These are phyloP conservation scores for Sarocladium brachiariae DNA, from an alignment of 2,329 filamentous ascomycete genomes.

Conservation along the genomic window DNA sequence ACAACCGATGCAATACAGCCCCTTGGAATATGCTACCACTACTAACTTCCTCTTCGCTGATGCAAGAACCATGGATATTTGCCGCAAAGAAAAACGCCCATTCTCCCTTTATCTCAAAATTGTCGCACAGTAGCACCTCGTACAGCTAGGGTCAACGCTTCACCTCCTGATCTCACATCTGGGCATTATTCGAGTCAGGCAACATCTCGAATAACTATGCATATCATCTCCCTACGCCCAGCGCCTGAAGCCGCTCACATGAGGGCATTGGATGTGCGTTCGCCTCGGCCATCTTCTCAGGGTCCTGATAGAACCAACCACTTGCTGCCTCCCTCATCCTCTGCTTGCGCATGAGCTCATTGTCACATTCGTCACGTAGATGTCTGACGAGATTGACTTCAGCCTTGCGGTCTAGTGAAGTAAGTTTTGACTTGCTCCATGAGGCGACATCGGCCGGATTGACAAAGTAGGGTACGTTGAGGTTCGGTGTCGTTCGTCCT, in stretches of 20 bases:
- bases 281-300: conserved; percentile 70
- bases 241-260: conserved; percentile 39
- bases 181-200: not conserved
- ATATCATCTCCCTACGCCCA: conserved; percentile 2
- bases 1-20: not conserved
- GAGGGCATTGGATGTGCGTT: conserved; percentile 42
- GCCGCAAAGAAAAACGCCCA: conserved; percentile 4
- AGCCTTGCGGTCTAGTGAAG: conserved; percentile 68
- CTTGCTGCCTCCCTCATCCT: conserved; percentile 69
- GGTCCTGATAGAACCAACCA: conserved; percentile 81
- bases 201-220: not conserved
- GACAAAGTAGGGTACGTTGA: conserved; percentile 78
- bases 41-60: conserved; percentile 2
- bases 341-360: conserved; percentile 59
- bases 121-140: not conserved
- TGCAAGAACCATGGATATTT: conserved; percentile 9
- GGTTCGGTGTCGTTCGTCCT: conserved; percentile 61
- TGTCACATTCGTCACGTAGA: conserved; percentile 65
- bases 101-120: not conserved
- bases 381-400: conserved; percentile 65
- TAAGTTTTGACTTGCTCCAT: conserved; percentile 62
- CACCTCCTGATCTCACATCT: not conserved
- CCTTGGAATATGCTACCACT: not conserved
- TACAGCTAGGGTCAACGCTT: not conserved
- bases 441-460: conserved; percentile 70